Percentiles rank a stretch among this genome's conserved stretches.
phyloP scores from a whole-genome alignment of 768 basidiomycete species.

The Infundibulicybe gibba region DNA sequence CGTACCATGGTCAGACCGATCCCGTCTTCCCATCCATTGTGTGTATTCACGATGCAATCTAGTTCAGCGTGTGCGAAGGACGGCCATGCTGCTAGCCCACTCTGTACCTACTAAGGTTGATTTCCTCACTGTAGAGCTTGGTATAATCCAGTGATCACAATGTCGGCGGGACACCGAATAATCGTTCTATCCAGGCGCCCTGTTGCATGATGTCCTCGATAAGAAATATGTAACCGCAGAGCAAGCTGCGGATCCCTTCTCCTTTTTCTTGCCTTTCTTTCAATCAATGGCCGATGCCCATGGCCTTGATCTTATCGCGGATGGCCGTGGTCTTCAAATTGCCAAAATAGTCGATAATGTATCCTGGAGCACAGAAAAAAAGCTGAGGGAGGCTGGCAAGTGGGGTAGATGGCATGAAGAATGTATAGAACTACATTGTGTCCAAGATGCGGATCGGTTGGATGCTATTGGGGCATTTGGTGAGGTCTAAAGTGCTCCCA shows the following conservation, averaged over 20 bases:
- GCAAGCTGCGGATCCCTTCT: slow-evolving; percentile 56
- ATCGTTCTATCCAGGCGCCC: slow-evolving; percentile 48
- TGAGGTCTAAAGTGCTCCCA: slow-evolving; percentile 24
- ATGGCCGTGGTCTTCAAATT: slow-evolving; percentile 56
- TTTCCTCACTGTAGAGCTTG: slow-evolving; percentile 73
- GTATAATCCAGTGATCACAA: slow-evolving; percentile 10
- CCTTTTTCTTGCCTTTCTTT: slow-evolving; percentile 69
- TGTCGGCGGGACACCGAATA: not conserved
- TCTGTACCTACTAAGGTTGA: slow-evolving; percentile 50
- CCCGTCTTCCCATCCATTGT: slow-evolving; percentile 1
- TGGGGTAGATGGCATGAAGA: slow-evolving; percentile 67
- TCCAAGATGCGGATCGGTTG: slow-evolving; percentile 76
- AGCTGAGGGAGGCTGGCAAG: slow-evolving; percentile 45
- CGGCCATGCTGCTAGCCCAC: slow-evolving; percentile 66
- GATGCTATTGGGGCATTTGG: slow-evolving; percentile 85
- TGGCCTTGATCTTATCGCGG: slow-evolving; percentile 52
- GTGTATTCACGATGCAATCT: slow-evolving; percentile 5
- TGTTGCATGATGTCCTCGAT: slow-evolving; percentile 86
- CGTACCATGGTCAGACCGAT: slow-evolving; percentile 59
- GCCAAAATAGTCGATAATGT: slow-evolving; percentile 71
- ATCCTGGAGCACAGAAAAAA: slow-evolving; percentile 84
- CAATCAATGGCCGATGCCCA: slow-evolving; percentile 33
- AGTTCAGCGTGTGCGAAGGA: slow-evolving; percentile 83
- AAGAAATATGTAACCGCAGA: slow-evolving; percentile 73
- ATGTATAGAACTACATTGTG: slow-evolving; percentile 76